Base-by-base conservation (phyloP, 208 protist genomes). In the Trypanosoma avium region DNA sequence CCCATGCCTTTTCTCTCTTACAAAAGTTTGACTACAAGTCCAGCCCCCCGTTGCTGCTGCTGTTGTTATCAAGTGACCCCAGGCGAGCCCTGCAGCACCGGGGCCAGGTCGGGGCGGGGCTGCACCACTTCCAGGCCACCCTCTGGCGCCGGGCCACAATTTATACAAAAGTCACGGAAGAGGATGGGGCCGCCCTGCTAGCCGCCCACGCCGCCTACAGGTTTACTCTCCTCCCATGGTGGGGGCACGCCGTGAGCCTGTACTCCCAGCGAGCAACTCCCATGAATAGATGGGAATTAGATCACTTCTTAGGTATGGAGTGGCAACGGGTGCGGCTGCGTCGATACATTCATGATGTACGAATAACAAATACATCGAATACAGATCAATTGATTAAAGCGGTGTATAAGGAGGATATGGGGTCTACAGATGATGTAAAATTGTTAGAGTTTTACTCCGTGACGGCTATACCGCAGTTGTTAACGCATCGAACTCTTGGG, bases 141-240 rank as follows among this genome's bases (percentile, higher is more conserved):
- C 9, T 70, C 26, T 62, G 24, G 47, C 13, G 46, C 19, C 1
- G 33, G 0, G 57, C 19, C 4, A 32, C 10, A 15, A 5, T 64
- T 2, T 70, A 66, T 49, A 56, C 54, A 47, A 70, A 53, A 33
- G 52, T 2, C 33, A 35, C 67, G 9, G 47, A 67, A 30, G 57
- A 67, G 17, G 64, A 70, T 35, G 46, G 40, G 22, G 59, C 13
- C 48, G 64, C 58, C 0, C 45, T 78, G 32, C 26, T 78, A 12
- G 65, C 72, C 33, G 53, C 60, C 19, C 29, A 70, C 32, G 72
- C 66, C 4, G 61, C 72, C 4, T 67, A 71, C 33, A 65, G 72
- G 43, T 70, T 72, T 62, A 55, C 65, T 1, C n/a, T 78, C 6
- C 12, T 64, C 4, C 72, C 72, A 36, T 70, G 64, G 72, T 78